Evolutionary conservation across 495 filamentous ascomycete species (phyloP), one percentile per base, ranked within the genome.

Genomic region (Entonaema liquescens): DNA sequence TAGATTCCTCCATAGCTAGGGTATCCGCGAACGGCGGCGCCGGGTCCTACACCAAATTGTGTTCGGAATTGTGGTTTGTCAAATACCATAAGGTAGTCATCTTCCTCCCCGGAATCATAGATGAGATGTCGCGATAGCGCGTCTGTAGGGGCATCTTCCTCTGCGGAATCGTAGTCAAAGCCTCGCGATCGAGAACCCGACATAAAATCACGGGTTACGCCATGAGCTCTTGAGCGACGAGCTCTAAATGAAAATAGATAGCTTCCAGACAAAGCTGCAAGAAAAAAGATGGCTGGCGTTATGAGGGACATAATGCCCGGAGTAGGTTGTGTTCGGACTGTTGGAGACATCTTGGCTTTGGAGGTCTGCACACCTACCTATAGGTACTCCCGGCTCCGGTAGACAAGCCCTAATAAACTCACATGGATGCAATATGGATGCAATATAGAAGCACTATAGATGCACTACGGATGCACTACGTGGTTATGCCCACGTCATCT

Each of bases 1-100:
- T 72, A 75, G n/a, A 75, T 25, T 9, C 72, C 72, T 12, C 72
- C 72, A 38, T 62, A 68, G 33, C 68, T 68, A 5, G 72, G 72
- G 36, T 71, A 75, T 26, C 72, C 72, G 26, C 58, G 59, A 8
- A 75, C 72, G 0, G 55, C 55, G 25, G 65, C 72, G 11, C 72
- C 72, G 29, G 72, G 63, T 57, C 68, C 54, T 15, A 64, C 42
- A 40, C 68, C 67, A 28, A 70, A 71, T 50, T 67, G 59, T 35
- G 67, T 69, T 28, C 67, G 53, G 15, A 69, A 69, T 63, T 62
- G 67, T 35, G 59, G 67, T n/a, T 61, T 56, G 26, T 69, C 59
- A 8, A 69, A 42, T 47, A 69, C 59, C 40, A 69, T 58, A 40
- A 69, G 60, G 28, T 53, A 62, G 55, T 69, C 67, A 12, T 64